These are phyloP conservation scores for Silene coronaria DNA, from an alignment of 179 eudicot genomes.

Conservation along the genomic window DNA sequence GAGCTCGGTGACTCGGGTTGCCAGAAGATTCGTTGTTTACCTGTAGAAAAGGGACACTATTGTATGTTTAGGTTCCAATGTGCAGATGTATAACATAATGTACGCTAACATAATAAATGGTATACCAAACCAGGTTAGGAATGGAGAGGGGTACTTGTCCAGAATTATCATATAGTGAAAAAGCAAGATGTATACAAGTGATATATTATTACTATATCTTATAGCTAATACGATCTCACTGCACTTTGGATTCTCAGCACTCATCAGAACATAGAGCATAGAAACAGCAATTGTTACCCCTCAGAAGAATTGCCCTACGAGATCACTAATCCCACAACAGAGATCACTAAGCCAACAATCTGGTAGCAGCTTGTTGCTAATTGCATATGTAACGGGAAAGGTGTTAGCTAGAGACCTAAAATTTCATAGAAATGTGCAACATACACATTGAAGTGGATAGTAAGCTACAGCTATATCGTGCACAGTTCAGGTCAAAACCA, in stretches of 20 bases:
- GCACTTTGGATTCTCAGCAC: background rate
- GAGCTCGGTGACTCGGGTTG: slow-evolving; percentile 11
- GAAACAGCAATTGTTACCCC: background rate
- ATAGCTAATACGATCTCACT: background rate
- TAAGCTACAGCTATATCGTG: background rate
- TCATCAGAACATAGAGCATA: background rate
- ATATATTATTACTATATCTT: background rate
- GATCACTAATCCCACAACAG: background rate
- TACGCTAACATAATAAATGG: background rate
- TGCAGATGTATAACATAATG: background rate
- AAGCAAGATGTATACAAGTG: background rate
- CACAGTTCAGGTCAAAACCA: background rate
- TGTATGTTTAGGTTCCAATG: slow-evolving; percentile 4
- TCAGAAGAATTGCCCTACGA: background rate
- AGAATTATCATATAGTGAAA: background rate
- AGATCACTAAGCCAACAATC: background rate
- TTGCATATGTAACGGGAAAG: background rate
- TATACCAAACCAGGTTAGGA: background rate
- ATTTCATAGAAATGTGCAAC: background rate
- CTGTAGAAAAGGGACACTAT: slow-evolving; percentile 15
- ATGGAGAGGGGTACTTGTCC: background rate
- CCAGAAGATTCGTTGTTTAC: slow-evolving; percentile 21
- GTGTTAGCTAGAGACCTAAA: background rate
- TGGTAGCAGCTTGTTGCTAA: background rate
- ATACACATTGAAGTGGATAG: background rate